These are phyloP conservation scores for Trifolium pratense DNA, from an alignment of 306 rosid species.

Conservation along the genomic window DNA sequence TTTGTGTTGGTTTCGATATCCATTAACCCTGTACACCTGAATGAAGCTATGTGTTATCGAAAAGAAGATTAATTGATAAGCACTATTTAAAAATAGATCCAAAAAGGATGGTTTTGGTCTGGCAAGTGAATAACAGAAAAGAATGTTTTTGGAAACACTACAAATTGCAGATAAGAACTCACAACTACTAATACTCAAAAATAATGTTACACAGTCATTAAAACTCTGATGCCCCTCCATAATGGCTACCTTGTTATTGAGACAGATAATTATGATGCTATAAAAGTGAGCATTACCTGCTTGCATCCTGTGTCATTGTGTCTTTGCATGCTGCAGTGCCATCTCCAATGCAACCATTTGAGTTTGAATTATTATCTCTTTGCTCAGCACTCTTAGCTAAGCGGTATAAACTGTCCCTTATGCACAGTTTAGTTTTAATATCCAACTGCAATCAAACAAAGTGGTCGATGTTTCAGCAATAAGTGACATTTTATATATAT, in stretches of 20 bases:
- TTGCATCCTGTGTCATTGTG: conserved; percentile 51
- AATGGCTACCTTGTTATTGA: conserved; percentile 3
- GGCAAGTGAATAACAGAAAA: conserved; percentile 27
- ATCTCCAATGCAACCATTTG: conserved; percentile 53
- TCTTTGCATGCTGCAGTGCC: conserved; percentile 51
- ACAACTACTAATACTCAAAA: not conserved
- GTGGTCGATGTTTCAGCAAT: conserved; percentile 30
- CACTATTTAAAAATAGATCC: not conserved
- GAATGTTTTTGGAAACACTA: conserved; percentile 14
- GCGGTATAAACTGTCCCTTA: conserved; percentile 89
- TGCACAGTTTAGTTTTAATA: conserved; percentile 77
- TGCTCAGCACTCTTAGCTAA: conserved; percentile 90
- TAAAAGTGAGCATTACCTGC: conserved; percentile 53
- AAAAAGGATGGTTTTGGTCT: conserved; percentile 7
- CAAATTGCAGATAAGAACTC: conserved; percentile 10
- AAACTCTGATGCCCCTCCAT: not conserved
- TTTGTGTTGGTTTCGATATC: conserved; percentile 83
- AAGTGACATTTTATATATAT: not conserved
- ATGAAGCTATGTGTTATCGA: conserved; percentile 36
- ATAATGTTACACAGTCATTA: not conserved
- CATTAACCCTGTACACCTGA: conserved; percentile 68
- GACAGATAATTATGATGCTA: conserved; percentile 23
- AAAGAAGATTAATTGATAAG: conserved; percentile 32
- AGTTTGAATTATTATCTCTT: conserved; percentile 58
- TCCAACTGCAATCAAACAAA: conserved; percentile 63